These are phyloP conservation scores for Cylindrotheca closterium DNA, from an alignment of 108 stramenopile genomes.

Conservation along the genomic window DNA sequence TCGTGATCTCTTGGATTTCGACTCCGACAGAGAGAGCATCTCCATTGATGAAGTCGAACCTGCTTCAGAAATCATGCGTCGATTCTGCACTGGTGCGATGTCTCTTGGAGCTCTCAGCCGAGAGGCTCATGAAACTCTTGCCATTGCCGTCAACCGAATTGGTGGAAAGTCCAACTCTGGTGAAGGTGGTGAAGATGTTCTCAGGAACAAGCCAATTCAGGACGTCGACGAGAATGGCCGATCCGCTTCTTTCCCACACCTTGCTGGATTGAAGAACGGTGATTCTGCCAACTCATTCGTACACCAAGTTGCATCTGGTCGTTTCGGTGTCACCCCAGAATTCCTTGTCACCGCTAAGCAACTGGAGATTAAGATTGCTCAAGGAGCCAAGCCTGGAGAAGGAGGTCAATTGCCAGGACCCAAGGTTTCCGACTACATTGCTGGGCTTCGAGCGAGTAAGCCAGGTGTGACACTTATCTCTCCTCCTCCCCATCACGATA, in stretches of 20 bases:
- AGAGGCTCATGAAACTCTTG: constrained; percentile 94
- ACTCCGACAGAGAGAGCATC: constrained; percentile 80
- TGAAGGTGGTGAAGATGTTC: constrained; percentile 91
- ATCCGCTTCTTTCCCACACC: constrained; percentile 81
- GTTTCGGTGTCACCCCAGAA: constrained; percentile 94
- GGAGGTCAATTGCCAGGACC: constrained; percentile 93
- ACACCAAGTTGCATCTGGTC: constrained; percentile 92
- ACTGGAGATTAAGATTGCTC: constrained; percentile 96
- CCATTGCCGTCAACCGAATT: constrained; percentile 92
- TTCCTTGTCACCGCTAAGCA: constrained; percentile 92
- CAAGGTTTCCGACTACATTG: constrained; percentile 95
- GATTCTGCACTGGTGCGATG: constrained; percentile 95
- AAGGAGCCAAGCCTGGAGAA: constrained; percentile 96
- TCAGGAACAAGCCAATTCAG: constrained; percentile 56
- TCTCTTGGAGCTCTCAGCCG: constrained; percentile 90
- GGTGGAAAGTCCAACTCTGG: constrained; percentile 95
- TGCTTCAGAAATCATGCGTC: constrained; percentile 83
- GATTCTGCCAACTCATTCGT: constrained; percentile 90
- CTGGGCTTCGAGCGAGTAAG: constrained; percentile 83
- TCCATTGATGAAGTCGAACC: constrained; percentile 85
- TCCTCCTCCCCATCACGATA: constrained; percentile 96
- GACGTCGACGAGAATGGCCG: constrained; percentile 86
- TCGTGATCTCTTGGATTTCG: constrained; percentile 90
- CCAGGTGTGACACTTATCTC: constrained; percentile 92
- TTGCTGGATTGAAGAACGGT: constrained; percentile 86